Percentiles rank a stretch among this genome's conserved stretches.
Conservation (phyloP, 2,329 filamentous ascomycete species). For the Colletotrichum ledebouriae region DNA sequence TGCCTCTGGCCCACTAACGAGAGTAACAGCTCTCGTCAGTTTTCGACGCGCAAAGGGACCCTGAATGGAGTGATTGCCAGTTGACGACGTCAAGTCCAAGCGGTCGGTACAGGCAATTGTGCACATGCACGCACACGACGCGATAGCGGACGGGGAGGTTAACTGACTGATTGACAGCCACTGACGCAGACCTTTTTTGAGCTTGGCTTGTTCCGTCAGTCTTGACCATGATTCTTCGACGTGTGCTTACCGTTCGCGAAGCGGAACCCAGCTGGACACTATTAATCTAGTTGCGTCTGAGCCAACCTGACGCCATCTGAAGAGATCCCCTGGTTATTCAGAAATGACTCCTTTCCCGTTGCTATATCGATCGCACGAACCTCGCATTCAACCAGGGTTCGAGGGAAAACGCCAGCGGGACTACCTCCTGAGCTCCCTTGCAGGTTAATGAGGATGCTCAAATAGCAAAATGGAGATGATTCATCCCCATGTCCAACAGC, state of each 20-base stretch:
- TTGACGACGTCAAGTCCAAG: constrained; percentile 32
- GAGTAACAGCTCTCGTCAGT: not conserved
- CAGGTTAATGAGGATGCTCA: constrained; percentile 5
- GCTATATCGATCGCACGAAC: constrained; percentile 42
- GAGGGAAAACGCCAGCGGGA: constrained; percentile 14
- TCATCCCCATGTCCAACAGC: constrained; percentile 30
- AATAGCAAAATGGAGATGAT: constrained; percentile 23
- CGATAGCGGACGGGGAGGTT: constrained; percentile 16
- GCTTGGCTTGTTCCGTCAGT: constrained; percentile 18
- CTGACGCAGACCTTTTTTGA: constrained; percentile 27
- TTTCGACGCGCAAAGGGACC: constrained; percentile 15
- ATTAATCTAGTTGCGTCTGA: constrained; percentile 1
- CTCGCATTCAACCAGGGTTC: constrained; percentile 27
- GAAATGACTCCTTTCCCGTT: constrained; percentile 38
- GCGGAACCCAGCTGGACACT: constrained; percentile 3
- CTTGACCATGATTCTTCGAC: not conserved
- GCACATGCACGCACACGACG: constrained; percentile 22
- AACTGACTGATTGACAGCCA: constrained; percentile 21
- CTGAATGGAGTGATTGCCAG: constrained; percentile 12
- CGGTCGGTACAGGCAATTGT: constrained; percentile 31
- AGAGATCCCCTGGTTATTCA: constrained; percentile 15
- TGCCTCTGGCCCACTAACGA: constrained; percentile 38
- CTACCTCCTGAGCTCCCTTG: constrained; percentile 6
- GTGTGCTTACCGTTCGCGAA: constrained; percentile 21
- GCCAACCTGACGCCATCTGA: constrained; percentile 15